These are phyloP conservation scores for Rubia balearica DNA, from an alignment of 305 asterid species.

Conservation along the genomic window DNA sequence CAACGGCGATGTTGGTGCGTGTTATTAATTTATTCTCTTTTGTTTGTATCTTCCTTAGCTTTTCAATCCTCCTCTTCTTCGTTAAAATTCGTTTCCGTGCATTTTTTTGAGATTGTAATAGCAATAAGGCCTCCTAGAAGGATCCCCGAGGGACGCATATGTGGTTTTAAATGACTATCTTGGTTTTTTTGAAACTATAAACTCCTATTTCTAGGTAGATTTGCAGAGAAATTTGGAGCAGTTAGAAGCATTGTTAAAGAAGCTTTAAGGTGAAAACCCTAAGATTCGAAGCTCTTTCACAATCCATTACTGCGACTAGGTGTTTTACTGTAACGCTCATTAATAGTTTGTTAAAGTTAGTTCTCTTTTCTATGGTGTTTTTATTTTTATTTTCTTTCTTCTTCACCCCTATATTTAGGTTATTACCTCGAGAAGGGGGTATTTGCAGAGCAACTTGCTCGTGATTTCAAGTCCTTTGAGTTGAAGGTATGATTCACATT, in stretches of 20 bases:
- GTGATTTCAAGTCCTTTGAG: slow-evolving; percentile 91
- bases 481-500: slow-evolving; percentile 47
- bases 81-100: too few relatives aligned
- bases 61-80: too few relatives aligned
- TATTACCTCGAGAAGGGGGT: slow-evolving; percentile 91
- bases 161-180: too few relatives aligned
- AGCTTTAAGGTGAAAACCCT: slow-evolving; percentile 78
- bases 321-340: background rate
- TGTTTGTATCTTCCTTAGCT: too few relatives aligned
- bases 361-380: background rate
- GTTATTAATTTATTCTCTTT: too few relatives aligned
- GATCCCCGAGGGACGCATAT: too few relatives aligned
- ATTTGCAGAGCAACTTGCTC: slow-evolving; percentile 91
- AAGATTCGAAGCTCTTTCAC: slow-evolving; percentile 89
- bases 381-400: background rate
- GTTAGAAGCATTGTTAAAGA: slow-evolving; percentile 84
- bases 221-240: slow-evolving; percentile 92
- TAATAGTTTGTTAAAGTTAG: background rate
- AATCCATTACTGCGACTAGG: slow-evolving; percentile 95
- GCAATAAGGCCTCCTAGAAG: too few relatives aligned
- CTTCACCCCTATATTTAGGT: slow-evolving; percentile 27
- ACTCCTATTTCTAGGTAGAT: slow-evolving; percentile 7
- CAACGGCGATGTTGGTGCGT: too few relatives aligned
- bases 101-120: too few relatives aligned
- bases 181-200: too few relatives aligned